Percentiles rank a stretch among this genome's conserved stretches.
Evolutionary conservation across 352 stramenopile genomes (phyloP).

Genomic region (Blastocystis sp.): DNA sequence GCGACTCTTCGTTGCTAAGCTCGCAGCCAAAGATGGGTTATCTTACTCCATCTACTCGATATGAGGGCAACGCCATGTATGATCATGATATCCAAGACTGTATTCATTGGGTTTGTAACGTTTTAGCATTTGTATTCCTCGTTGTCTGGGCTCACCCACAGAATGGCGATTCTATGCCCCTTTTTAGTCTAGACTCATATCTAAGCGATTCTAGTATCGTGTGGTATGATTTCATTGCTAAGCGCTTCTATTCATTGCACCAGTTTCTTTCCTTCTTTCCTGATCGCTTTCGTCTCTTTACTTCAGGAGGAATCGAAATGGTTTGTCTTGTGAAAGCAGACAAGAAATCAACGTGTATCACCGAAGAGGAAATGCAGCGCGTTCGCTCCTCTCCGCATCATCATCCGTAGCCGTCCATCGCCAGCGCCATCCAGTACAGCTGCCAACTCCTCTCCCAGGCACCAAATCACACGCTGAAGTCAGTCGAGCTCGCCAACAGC

Average conservation of each 20-base stretch:
- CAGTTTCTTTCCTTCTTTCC: conserved; percentile 1
- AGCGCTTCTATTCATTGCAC: neutral
- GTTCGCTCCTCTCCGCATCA: neutral
- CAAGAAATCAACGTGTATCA: neutral
- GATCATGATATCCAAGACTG: neutral
- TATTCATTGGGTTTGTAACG: neutral
- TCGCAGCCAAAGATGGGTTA: neutral
- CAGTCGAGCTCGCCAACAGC: conserved; percentile 22
- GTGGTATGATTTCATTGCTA: neutral
- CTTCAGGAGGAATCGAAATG: neutral
- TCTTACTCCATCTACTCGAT: too few species aligned
- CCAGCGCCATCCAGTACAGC: conserved; percentile 12
- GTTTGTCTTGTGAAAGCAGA: neutral
- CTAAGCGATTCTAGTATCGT: neutral
- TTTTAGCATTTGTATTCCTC: neutral
- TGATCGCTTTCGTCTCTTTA: neutral
- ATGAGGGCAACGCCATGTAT: neutral
- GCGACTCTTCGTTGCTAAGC: neutral
- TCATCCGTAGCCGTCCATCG: neutral
- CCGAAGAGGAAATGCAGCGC: neutral
- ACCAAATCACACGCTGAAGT: conserved; percentile 5
- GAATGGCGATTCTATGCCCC: neutral
- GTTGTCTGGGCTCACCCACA: neutral
- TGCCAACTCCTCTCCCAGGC: conserved; percentile 1
- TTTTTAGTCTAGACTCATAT: neutral